These are phyloP conservation scores for Pestalotiopsis sp. DNA, from an alignment of 2,329 filamentous ascomycete species.

Conservation along the genomic window DNA sequence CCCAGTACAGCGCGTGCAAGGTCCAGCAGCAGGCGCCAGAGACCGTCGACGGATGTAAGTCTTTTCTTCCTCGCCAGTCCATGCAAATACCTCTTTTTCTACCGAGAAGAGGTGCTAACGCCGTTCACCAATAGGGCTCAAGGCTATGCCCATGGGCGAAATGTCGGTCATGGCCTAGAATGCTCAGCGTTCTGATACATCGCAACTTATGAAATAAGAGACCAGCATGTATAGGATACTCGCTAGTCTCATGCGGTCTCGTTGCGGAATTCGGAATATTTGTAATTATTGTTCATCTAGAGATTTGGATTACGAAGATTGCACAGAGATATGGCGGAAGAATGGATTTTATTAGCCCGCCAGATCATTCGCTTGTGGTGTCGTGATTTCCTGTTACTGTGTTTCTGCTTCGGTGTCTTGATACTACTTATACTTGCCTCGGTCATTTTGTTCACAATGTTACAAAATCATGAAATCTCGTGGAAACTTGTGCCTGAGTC, in stretches of 20 bases:
- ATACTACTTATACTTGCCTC: background rate
- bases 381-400: background rate
- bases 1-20: conserved; percentile 49
- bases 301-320: background rate
- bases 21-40: conserved; percentile 50
- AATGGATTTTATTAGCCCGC: background rate
- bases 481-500: too few species aligned
- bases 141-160: conserved; percentile 32
- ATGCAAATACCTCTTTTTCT: background rate
- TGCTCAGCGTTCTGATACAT: background rate
- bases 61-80: conserved; percentile 12
- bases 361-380: background rate
- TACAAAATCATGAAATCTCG: too few species aligned
- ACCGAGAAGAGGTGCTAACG: background rate
- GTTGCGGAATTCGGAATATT: background rate
- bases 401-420: background rate
- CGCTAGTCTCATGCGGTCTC: background rate
- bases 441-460: too few species aligned
- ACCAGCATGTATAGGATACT: background rate
- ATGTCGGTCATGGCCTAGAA: conserved; percentile 33
- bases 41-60: conserved; percentile 51
- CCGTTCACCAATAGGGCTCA: conserved; percentile 23
- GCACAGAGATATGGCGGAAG: background rate
- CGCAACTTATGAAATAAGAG: background rate
- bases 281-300: background rate